Evolutionary conservation across 2,329 filamentous ascomycete species (phyloP).

Genomic region (Arachnomyces sp.): DNA sequence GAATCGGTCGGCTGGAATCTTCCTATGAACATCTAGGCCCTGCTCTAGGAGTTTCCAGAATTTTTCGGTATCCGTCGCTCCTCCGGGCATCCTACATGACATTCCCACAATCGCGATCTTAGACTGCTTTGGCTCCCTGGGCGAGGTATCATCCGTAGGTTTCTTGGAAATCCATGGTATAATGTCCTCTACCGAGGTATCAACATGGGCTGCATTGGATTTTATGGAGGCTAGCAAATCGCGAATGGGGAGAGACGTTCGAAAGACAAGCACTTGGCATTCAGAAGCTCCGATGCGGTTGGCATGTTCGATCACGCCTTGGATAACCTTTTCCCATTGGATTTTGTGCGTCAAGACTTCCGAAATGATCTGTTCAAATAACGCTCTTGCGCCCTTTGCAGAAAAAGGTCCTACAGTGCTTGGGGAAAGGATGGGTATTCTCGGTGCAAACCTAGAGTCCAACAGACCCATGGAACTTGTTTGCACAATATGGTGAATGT

Average conservation of each 20-base stretch:
- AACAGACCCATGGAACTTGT: neutral
- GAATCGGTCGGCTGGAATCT: slow-evolving; percentile 27
- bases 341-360: slow-evolving; percentile 18
- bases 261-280: slow-evolving; percentile 20
- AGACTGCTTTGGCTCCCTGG: slow-evolving; percentile 6
- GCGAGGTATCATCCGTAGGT: too few relatives aligned
- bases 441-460: neutral
- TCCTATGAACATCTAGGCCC: slow-evolving; percentile 24
- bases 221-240: slow-evolving; percentile 18
- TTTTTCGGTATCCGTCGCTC: slow-evolving; percentile 17
- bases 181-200: slow-evolving; percentile 13
- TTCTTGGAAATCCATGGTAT: slow-evolving; percentile 15
- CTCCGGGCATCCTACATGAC: slow-evolving; percentile 18
- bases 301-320: slow-evolving; percentile 15
- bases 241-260: slow-evolving; percentile 20
- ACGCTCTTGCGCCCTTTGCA: slow-evolving; percentile 7
- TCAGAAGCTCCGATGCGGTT: slow-evolving; percentile 9
- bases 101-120: slow-evolving; percentile 22
- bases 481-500: slow-evolving; percentile 12
- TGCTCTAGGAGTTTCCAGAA: slow-evolving; percentile 31
- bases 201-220: neutral
- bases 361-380: slow-evolving; percentile 14
- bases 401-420: slow-evolving; percentile 12
- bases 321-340: slow-evolving; percentile 14
- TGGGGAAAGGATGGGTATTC: slow-evolving; percentile 13